Base-by-base conservation (phyloP, 805 yeast species). In the Candida sithepensis region DNA sequence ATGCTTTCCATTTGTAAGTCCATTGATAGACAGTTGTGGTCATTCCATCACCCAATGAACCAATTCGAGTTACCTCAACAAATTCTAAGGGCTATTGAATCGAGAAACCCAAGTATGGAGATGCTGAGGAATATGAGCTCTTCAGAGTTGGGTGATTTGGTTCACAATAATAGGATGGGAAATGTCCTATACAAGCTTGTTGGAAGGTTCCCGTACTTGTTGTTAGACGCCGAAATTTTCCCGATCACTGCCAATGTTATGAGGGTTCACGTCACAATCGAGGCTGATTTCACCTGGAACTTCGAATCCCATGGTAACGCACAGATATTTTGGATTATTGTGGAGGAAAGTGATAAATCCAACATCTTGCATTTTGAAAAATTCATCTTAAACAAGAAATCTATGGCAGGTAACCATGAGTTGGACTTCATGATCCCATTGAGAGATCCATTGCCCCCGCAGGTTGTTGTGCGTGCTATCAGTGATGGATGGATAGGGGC, bases 351-450 rank as follows among this genome's bases (percentile, higher is more conserved):
- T 3, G 88, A 85, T 46, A 77, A 79, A 44, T 78, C 87, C 0
- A 76, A 77, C 49, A 80, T 94, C 30, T 65, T 91, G 13, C 97
- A 94, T 60, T 84, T 82, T 49, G 97, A 94, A 53, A 88, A 83
- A 61, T 77, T 90, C 52, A 78, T 90, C 21, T 63, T 94, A 42
- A 80, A 79, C 51, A 79, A 74, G 51, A 78, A 74, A 42, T 83
- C 80, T 51, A 61, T 82, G 61, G 69, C 69, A 4, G 67, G 70
- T 14, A 64, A 70, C 0, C 95, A 88, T 63, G 88, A 81, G 57
- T 71, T 91, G 72, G 97, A 92, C 57, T 89, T 92, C 58, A 89
- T 95, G 84, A 86, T 94, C 39, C 99, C 99, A 0, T 67, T 91
- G 45, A 72, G 85, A 2, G 96, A 88, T 57, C 96, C 96, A 2